Base-by-base conservation (phyloP, 768 basidiomycete species). In the Pulveroboletus sp. region DNA sequence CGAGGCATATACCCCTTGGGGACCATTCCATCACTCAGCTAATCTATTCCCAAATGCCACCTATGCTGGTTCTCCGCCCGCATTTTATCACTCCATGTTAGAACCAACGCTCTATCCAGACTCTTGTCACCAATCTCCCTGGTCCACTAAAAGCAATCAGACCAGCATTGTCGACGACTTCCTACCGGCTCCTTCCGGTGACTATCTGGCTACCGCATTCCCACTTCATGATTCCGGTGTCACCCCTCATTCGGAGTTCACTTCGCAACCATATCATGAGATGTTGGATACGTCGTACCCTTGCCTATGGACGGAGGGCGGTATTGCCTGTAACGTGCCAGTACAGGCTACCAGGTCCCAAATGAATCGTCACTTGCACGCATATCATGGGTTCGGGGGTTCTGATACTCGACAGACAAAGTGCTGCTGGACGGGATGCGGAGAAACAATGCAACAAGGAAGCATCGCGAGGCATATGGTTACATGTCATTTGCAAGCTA, bases 391-490 rank as follows among this genome's bases (percentile, higher is more conserved):
- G 11, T 63, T 63, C 16, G 39, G 53, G 1, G 62, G 62, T 24
- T 44, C 60, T 40, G 63, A 63, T 16, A 47, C 53, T 38, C 57
- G 35, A 45, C 57, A 47, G 24, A 55, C 51, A 17, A 53, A 30
- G 29, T 65, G 62, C 48, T 20, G 30, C 34, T 65, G 63, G 63
- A 39, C 32, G 1, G 50, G 54, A 40, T 63, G 63, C 24, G 34
- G 31, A 20, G 55, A 56, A 24, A 49, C 20, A 24, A 63, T 63
- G 62, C 63, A 63, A 13, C 62, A 63, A 34, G 62, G 63, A 23
- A 65, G 60, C 49, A 57, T 63, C 19, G 62, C 60, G 10, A 63
- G 63, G 30, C 63, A 63, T 23, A 40, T 57, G 53, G 63, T 63
- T 17, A 60, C 62, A 4, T 60, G 63, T 37, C 63, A 63, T 41